phyloP scores from a whole-genome alignment of 805 yeast species.

The Lipomyces yamanashiensis region DNA sequence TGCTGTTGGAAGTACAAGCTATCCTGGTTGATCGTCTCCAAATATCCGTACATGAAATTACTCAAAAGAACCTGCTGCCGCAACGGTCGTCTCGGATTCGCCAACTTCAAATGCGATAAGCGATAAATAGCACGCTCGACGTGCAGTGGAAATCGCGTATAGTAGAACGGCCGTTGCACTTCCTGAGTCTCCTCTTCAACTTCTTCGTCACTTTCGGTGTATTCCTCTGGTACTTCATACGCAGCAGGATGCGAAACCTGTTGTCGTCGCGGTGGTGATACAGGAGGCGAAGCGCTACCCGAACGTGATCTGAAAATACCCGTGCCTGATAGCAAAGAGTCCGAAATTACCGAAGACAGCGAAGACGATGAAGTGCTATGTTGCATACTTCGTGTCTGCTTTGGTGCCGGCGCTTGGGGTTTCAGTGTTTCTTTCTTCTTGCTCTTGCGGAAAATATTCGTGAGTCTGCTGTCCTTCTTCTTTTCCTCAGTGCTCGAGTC shows the following conservation, averaged over 20 bases:
- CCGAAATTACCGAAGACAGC: constrained; percentile 16
- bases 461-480: constrained; percentile 9
- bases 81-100: constrained; percentile 89
- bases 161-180: constrained; percentile 25
- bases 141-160: constrained; percentile 79
- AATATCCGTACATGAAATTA: constrained; percentile 96
- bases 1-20: constrained; percentile 17
- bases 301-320: constrained; percentile 11
- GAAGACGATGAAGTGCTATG: constrained; percentile 24
- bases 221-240: not conserved
- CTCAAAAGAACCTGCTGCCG: constrained; percentile 91
- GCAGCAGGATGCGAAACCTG: not conserved
- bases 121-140: constrained; percentile 96
- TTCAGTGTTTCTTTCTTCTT: not conserved
- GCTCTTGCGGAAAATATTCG: constrained; percentile 15
- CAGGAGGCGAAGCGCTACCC: constrained; percentile 13
- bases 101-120: constrained; percentile 87
- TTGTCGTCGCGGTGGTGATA: not conserved
- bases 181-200: not conserved
- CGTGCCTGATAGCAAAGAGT: constrained; percentile 7
- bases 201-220: not conserved
- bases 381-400: not conserved
- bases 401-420: not conserved
- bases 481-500: constrained; percentile 10
- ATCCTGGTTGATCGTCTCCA: constrained; percentile 89